phyloP scores from a whole-genome alignment of 1,284 basidiomycete genomes.

The Sanguinoderma infundibulare region DNA sequence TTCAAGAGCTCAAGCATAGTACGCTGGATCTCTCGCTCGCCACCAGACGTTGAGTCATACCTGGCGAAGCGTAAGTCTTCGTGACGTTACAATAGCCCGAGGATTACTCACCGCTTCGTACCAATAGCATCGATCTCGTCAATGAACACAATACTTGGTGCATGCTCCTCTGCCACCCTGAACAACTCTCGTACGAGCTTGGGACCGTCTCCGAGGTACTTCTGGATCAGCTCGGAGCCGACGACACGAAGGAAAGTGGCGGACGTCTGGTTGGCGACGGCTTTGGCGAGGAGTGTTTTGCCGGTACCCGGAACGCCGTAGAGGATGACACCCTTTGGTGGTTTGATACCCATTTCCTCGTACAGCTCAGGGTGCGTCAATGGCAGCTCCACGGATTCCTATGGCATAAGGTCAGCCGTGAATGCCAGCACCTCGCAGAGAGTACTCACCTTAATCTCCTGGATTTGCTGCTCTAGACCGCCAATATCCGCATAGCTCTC shows the following conservation, averaged over 20 bases:
- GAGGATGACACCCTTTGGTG: conserved; percentile 98
- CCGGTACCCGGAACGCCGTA: conserved; percentile 99
- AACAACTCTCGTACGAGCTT: conserved; percentile 98
- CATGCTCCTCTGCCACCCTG: conserved; percentile 96
- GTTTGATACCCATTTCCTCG: conserved; percentile 99
- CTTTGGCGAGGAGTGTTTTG: conserved; percentile 97
- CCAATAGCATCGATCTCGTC: conserved; percentile 99
- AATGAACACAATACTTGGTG: conserved; percentile 99
- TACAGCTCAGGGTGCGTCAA: conserved; percentile 98
- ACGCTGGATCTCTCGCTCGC: conserved; percentile 98
- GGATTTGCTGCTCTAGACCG: conserved; percentile 95
- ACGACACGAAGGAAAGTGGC: conserved; percentile 98
- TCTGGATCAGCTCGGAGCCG: conserved; percentile 98
- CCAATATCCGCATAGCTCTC: conserved; percentile 99
- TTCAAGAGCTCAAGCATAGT: conserved; percentile 99
- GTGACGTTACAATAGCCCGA: conserved; percentile 1
- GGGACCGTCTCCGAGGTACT: conserved; percentile 99
- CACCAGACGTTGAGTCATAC: conserved; percentile 96
- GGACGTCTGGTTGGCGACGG: conserved; percentile 98
- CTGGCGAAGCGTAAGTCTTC: conserved; percentile 41
- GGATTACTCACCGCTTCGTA: conserved; percentile 83
- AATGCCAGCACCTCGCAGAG: neutral
- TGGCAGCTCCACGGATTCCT: conserved; percentile 98
- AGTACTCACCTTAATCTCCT: conserved; percentile 91
- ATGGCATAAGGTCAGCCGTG: conserved; percentile 10